Conservation (phyloP, 176 grass and related monocot species). For the Paspalum vaginatum region DNA sequence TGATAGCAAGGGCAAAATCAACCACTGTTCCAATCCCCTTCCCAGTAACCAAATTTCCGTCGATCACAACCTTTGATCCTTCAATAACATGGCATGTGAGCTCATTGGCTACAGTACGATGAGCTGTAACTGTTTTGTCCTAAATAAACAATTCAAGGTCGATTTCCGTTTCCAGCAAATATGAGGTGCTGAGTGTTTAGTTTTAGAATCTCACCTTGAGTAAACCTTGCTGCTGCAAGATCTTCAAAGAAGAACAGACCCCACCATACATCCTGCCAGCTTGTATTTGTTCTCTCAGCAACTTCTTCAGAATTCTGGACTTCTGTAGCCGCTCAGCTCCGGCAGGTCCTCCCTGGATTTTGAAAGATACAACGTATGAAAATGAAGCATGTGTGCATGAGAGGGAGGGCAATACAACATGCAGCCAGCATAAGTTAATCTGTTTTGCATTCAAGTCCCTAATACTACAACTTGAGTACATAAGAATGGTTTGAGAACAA, state of each 20-base stretch:
- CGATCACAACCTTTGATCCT: constrained; percentile 67
- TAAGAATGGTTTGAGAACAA: constrained; percentile 15
- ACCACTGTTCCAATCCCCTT: constrained; percentile 67
- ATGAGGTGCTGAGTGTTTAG: constrained; percentile 20
- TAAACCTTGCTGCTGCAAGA: constrained; percentile 83
- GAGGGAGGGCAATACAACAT: background rate
- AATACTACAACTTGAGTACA: background rate
- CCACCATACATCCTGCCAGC: constrained; percentile 76
- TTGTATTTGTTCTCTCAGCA: constrained; percentile 74
- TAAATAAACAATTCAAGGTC: constrained; percentile 44
- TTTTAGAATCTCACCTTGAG: constrained; percentile 64
- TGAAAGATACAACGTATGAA: constrained; percentile 13
- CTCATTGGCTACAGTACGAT: constrained; percentile 53
- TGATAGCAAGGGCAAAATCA: constrained; percentile 73
- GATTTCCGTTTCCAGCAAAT: constrained; percentile 35
- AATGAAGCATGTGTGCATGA: constrained; percentile 15
- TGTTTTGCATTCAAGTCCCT: background rate
- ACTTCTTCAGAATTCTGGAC: constrained; percentile 71
- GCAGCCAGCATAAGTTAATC: constrained; percentile 10
- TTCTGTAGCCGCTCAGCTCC: constrained; percentile 64
- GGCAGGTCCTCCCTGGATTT: constrained; percentile 63
- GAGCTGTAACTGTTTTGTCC: constrained; percentile 67
- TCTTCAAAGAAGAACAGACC: constrained; percentile 58
- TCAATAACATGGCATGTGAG: constrained; percentile 59
- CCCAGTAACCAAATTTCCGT: constrained; percentile 84